Evolutionary conservation across 768 basidiomycete genomes (phyloP), one percentile per base, ranked within the genome.

Genomic region (Lactarius pseudohatsudake): DNA sequence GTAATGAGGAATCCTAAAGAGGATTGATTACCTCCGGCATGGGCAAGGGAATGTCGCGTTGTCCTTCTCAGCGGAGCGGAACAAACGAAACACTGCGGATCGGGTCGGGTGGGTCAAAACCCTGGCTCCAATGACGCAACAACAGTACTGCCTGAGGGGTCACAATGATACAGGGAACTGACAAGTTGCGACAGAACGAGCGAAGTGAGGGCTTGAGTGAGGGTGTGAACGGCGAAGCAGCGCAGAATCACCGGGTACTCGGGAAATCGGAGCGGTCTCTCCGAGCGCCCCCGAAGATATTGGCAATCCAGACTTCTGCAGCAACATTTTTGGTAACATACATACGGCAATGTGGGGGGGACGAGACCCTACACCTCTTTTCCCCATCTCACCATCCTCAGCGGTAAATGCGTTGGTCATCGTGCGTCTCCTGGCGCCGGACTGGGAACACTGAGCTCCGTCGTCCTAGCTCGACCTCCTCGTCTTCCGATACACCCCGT

Each of bases 381-480:
- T 34, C 53, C 57, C 57, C 45, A 32, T 28, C n/a, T 43, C 47
- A 32, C 57, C 32, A 34, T 22, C 40, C 18, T 34, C 59, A 43
- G 15, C 2, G 34, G 34, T 36, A 50, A 59, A 67, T 67, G 66
- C 62, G 50, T 45, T 66, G 47, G 62, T 38, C 57, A 18, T 32
- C 45, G 38, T 40, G 38, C 20, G 3, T 58, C n/a, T 58, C 38
- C 32, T 11, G 13, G 57, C 61, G 50, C 34, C 57, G 50, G 38
- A 26, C 61, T 11, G 18, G 20, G 50, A 41, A 16, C 28, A 26
- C 57, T 32, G 40, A 32, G 20, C 20, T 7, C 11, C 55, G 15
- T 59, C 61, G 32, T 43, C 20, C 57, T 20, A 43, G 40, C 41
- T 67, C 66, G 3, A 26, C 66, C 15, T 67, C 65, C 9, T 67